Evolutionary conservation across 352 stramenopile species (phyloP).

Genomic region (Phytophthora multivora): DNA sequence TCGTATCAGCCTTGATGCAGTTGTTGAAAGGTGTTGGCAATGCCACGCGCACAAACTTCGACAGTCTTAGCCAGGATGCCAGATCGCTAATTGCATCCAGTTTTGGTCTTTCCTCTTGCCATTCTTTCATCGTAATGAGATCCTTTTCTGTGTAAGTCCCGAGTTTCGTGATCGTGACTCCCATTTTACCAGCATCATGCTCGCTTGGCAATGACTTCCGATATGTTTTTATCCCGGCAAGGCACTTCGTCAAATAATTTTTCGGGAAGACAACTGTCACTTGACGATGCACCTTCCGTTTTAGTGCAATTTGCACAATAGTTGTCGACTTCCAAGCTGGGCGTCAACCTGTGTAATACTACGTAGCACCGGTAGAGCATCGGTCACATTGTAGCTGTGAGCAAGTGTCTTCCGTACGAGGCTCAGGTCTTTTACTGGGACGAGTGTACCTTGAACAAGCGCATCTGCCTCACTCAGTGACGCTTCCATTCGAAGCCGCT

Average conservation of each 20-base stretch:
- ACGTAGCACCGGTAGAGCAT: background rate
- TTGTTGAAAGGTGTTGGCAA: conserved; percentile 7
- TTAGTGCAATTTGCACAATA: background rate
- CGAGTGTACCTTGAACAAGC: conserved; percentile 2
- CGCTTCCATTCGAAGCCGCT: too few relatives aligned
- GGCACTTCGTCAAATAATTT: background rate
- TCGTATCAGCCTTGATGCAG: too few relatives aligned
- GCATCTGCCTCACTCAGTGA: conserved; percentile 2
- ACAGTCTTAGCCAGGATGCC: background rate
- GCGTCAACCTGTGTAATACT: background rate
- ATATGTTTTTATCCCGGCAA: background rate
- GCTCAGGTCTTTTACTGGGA: conserved; percentile 2
- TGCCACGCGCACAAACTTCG: background rate
- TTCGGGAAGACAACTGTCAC: conserved; percentile 3
- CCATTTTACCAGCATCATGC: background rate
- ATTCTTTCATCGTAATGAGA: background rate
- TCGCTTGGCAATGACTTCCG: conserved; percentile 5
- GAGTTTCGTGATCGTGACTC: background rate
- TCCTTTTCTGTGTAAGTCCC: conserved; percentile 3
- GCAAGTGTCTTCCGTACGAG: conserved; percentile 3
- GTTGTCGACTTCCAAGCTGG: background rate
- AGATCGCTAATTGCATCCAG: background rate
- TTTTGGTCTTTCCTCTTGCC: background rate
- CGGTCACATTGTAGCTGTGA: background rate
- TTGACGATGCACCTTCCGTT: background rate